Base-by-base conservation (phyloP, 2,329 filamentous ascomycete species). In the Aspergillus pseudonomiae region DNA sequence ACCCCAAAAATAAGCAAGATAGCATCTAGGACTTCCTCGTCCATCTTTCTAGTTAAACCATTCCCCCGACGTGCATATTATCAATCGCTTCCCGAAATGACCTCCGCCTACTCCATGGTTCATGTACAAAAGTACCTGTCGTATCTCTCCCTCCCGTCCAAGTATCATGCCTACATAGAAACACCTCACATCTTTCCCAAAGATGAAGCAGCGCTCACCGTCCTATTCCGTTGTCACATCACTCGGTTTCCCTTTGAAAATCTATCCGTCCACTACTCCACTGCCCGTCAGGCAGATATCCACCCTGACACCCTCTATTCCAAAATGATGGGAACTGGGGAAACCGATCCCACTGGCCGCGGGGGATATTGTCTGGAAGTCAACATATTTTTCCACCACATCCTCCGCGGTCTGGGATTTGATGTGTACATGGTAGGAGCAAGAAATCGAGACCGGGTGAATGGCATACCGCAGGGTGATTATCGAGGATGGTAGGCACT, bases 291-390 rank as follows among this genome's bases (percentile, higher is more conserved):
- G 14, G 75, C 84, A 41, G 64, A 69, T 16, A 80, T 88, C 7
- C 75, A 83, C 26, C 81, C 83, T 0, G 75, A 82, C n/a, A 67
- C 73, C 54, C 74, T 86, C 2, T 86, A 82, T 69, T 63, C 75
- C 19, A 88, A 87, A 67, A 79, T 86, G 55, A 75, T 88, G 50
- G 70, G 75, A 3, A 2, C 50, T 1, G 57, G 48, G 1, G 58
- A 62, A 4, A 53, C 48, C 1, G 16, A 43, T 10, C 64, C 63
- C 2, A 78, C 79, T 2, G 74, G 79, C 19, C 74, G 81, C 2
- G 87, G 87, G 21, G 86, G 87, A 0, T 89, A 89, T 72, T 89
- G 86, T 75, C 85, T 89, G 80, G 86, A 88, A 70, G 80, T 80
- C 30, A 83, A 79, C 60, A 79, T 86, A 48, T 79, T 89, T 24